These are phyloP conservation scores for Lyophyllum semitale DNA, from an alignment of 768 basidiomycete genomes.

Conservation along the genomic window DNA sequence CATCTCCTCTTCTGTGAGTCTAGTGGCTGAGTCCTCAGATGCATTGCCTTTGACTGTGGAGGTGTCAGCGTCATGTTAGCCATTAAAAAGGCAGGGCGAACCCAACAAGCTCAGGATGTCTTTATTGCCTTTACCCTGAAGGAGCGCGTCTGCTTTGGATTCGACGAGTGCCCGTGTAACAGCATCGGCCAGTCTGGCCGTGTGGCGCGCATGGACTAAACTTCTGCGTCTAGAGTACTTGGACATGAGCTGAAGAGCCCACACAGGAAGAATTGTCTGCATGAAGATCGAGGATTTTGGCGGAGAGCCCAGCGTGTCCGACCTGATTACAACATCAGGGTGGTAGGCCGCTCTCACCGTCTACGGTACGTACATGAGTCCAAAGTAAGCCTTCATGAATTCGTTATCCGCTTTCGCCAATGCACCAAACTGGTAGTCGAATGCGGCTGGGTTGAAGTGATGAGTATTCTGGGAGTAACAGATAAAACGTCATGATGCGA, in stretches of 20 bases:
- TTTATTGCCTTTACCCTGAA: slow-evolving; percentile 48
- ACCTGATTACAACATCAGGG: slow-evolving; percentile 30
- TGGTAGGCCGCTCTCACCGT: not conserved
- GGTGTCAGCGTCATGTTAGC: not conserved
- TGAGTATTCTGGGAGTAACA: not conserved
- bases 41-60: slow-evolving; percentile 45
- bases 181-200: slow-evolving; percentile 42
- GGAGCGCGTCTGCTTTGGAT: slow-evolving; percentile 48
- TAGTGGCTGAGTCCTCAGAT: slow-evolving; percentile 33
- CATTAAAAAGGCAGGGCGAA: slow-evolving; percentile 29
- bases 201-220: slow-evolving; percentile 48
- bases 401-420: slow-evolving; percentile 50
- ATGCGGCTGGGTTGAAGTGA: slow-evolving; percentile 36
- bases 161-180: slow-evolving; percentile 49
- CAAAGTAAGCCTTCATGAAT: slow-evolving; percentile 56
- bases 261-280: slow-evolving; percentile 49
- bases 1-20: slow-evolving; percentile 42
- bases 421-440: slow-evolving; percentile 59
- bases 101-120: slow-evolving; percentile 62
- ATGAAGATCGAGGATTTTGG: slow-evolving; percentile 47
- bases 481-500: not conserved
- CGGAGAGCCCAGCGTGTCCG: slow-evolving; percentile 49
- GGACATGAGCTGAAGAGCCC: slow-evolving; percentile 47
- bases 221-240: slow-evolving; percentile 44
- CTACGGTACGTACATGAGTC: slow-evolving; percentile 39